Evolutionary conservation across 2,329 filamentous ascomycete genomes (phyloP).

Genomic region (Truncatella angustata): DNA sequence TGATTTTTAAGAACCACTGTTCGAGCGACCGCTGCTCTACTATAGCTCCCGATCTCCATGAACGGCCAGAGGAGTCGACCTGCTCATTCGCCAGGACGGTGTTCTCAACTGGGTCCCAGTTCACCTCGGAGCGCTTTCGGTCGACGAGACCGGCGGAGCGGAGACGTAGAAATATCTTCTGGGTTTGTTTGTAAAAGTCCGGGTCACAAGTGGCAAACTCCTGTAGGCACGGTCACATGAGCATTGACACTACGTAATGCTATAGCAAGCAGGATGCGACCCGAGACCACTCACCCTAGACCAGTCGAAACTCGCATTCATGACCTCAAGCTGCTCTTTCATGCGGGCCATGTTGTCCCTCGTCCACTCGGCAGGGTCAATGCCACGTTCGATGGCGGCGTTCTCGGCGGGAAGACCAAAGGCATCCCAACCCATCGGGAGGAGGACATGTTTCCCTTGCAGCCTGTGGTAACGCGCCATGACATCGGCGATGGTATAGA

Average conservation of each 20-base stretch:
- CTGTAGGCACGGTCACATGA: too few species aligned
- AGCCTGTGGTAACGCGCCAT: constrained; percentile 74
- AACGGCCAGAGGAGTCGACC: constrained; percentile 80
- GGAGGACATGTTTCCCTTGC: constrained; percentile 70
- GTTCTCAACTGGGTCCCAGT: constrained; percentile 86
- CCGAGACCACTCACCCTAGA: constrained; percentile 57
- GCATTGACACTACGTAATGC: too few species aligned
- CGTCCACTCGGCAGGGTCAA: constrained; percentile 79
- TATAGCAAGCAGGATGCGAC: background rate
- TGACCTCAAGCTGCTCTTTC: constrained; percentile 75
- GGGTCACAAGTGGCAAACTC: constrained; percentile 84
- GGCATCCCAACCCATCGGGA: constrained; percentile 95
- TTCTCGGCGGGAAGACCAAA: constrained; percentile 92
- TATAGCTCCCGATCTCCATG: constrained; percentile 83
- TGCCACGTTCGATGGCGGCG: constrained; percentile 78
- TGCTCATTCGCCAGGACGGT: constrained; percentile 92
- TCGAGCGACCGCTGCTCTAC: constrained; percentile 77
- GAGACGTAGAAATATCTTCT: constrained; percentile 78
- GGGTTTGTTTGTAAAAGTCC: constrained; percentile 85
- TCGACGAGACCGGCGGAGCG: constrained; percentile 75
- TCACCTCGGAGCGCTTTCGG: constrained; percentile 79
- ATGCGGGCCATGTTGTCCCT: constrained; percentile 76
- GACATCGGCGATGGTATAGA: constrained; percentile 89
- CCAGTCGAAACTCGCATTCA: constrained; percentile 87
- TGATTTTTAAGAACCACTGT: constrained; percentile 90